Evolutionary conservation across 768 basidiomycete genomes (phyloP), one percentile per base, ranked within the genome.

Genomic region (Lentinula detonsa): DNA sequence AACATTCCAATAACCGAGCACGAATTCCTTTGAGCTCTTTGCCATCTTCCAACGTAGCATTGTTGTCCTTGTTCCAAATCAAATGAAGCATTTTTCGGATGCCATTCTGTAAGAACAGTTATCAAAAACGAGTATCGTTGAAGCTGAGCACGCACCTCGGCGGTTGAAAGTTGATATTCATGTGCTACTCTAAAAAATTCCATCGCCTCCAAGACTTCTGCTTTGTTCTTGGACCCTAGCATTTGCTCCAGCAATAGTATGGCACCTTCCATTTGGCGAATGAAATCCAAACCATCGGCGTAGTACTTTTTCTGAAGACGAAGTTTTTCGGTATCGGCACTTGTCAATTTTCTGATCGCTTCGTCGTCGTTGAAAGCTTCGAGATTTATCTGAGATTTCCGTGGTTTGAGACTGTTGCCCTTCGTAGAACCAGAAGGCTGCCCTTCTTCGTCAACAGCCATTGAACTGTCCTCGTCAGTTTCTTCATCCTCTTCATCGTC

Each of bases 1-100:
- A 99, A 67, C 88, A 90, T 67, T 98, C 96, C 63, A 99, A 79
- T 40, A 98, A 78, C 37, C 89, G 82, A 51, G 91, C 87, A 5
- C 93, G 85, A 61, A 98, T 81, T 31, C 96, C 94, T 71, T 95
- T 95, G 50, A 94, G 72, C 70, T 95, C 93, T 57, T 80, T 77
- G 2, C 79, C 81, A 53, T 83, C 82, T 65, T 82, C 82, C 3
- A 78, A 72, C n/a, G 84, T 85, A n/a, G 90, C 85, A 23, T 76
- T 89, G 68, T 93, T 93, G 68, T 99, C 96, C 70, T 98, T 98
- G 31, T 85, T 83, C 97, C 97, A 98, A 66, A 99, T 92, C 28
- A 99, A 79, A 71, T 98, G 97, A 13, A 99, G 71, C 96, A 98
- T 98, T 68, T 88, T 93, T 77, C 91, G 94, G 69, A 99, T 88